Base-by-base conservation (phyloP, 768 basidiomycete species). In the Grammothele lineata region DNA sequence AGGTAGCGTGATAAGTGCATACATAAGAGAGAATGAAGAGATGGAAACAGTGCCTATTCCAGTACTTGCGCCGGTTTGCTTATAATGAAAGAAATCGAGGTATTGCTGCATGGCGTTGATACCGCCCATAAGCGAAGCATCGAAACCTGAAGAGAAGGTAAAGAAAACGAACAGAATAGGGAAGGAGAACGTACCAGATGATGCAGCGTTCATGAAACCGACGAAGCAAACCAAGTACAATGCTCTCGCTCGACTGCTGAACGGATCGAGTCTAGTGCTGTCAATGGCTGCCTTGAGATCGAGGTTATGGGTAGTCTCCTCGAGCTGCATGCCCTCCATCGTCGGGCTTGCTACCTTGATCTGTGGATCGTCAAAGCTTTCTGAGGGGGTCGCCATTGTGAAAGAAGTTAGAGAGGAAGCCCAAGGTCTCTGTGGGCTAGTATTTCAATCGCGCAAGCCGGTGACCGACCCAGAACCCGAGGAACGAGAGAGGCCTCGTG, bases 81-180 rank as follows among this genome's bases (percentile, higher is more conserved):
- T 30, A 30, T 42, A 42, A 12, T 30, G 12, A 18, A 42, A 42
- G 27, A 42, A 42, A 19, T 42, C 17, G 9, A 42, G 40, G 26
- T 42, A 42, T 33, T 42, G 40, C 2, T 27, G n/a, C 40, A 42
- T 42, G 18, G 40, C 40, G 30, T 42, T 42, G 40, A 42, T 42
- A 6, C 40, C 40, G 19, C 40, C 40, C 40, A 42, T 42, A 25
- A 42, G 40, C 26, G 40, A 42, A 11, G 26, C 40, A 22, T 42
- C 40, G 40, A 42, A 42, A 33, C 40, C 40, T 30, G 27, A 22
- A 19, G 17, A 14, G 2, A 21, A 18, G 27, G 17, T 38, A 12
- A 17, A 30, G 27, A 24, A 25, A 42, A 25, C 19, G n/a, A 19
- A 30, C 26, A 6, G 11, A 24, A 12, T 5, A 12, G 19, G 37